Evolutionary conservation across 306 rosid species (phyloP).

Genomic region (Mimosa bimucronata): DNA sequence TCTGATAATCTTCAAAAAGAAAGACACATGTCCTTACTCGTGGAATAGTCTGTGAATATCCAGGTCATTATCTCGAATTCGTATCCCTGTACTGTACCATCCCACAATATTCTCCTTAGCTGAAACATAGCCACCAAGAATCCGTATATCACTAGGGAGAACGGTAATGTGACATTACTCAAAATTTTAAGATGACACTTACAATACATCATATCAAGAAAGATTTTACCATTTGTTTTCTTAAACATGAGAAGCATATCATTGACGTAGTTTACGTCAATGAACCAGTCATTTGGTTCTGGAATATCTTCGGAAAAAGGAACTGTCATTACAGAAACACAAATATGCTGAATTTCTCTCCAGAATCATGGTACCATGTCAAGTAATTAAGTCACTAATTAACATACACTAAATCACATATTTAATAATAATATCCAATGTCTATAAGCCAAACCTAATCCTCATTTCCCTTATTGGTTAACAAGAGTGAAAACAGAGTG

Average conservation of each 20-base stretch:
- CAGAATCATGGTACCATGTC: not conserved
- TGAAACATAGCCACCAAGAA: slow-evolving; percentile 32
- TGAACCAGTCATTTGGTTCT: slow-evolving; percentile 70
- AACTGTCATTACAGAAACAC: slow-evolving; percentile 43
- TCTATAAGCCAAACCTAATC: not conserved
- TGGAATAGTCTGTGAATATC: slow-evolving; percentile 65
- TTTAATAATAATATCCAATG: no score
- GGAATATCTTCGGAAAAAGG: slow-evolving; percentile 69
- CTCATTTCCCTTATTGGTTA: not conserved
- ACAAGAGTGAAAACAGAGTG: not conserved
- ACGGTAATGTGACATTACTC: slow-evolving; percentile 4
- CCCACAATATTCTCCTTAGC: slow-evolving; percentile 78
- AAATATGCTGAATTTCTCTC: not conserved
- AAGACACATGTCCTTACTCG: slow-evolving; percentile 39
- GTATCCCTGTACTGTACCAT: slow-evolving; percentile 76
- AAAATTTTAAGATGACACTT: not conserved
- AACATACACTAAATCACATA: not conserved
- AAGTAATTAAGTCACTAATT: not conserved
- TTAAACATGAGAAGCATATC: slow-evolving; percentile 69
- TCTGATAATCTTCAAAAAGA: not conserved
- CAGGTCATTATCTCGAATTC: slow-evolving; percentile 63
- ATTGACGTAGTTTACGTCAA: slow-evolving; percentile 67
- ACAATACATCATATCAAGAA: no score
- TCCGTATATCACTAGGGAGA: not conserved
- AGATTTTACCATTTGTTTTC: slow-evolving; percentile 78